These are phyloP conservation scores for Cucurbitaria berberidis DNA, from an alignment of 2,329 filamentous ascomycete genomes.

Conservation along the genomic window DNA sequence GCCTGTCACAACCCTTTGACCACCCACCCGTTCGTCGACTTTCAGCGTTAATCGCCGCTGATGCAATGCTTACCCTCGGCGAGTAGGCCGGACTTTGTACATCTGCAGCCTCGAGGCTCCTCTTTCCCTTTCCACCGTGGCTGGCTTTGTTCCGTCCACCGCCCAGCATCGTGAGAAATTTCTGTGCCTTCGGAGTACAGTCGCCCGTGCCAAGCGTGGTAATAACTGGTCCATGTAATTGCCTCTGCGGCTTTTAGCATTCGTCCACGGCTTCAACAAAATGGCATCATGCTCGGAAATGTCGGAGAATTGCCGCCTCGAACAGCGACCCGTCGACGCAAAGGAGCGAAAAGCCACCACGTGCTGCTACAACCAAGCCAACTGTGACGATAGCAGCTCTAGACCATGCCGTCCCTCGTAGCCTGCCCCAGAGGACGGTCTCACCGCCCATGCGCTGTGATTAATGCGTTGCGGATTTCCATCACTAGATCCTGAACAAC, in stretches of 20 bases:
- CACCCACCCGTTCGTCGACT: neutral
- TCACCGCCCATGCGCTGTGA: too few relatives aligned
- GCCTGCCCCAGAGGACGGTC: neutral
- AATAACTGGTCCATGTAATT: slow-evolving; percentile 12
- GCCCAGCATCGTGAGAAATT: slow-evolving; percentile 18
- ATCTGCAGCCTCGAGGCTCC: slow-evolving; percentile 10
- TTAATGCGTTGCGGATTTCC: neutral
- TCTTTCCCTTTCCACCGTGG: slow-evolving; percentile 13
- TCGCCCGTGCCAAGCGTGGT: slow-evolving; percentile 25
- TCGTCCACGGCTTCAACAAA: neutral
- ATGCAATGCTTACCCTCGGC: slow-evolving; percentile 16
- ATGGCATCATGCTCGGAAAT: neutral
- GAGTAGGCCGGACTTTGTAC: neutral
- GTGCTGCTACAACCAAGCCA: neutral
- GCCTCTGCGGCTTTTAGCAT: slow-evolving; percentile 15
- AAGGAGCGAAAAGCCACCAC: neutral
- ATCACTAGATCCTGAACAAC: too few relatives aligned
- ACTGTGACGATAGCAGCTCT: neutral
- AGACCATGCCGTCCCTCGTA: neutral
- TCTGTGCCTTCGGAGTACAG: slow-evolving; percentile 24
- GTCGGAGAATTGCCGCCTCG: neutral
- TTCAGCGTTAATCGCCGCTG: slow-evolving; percentile 14
- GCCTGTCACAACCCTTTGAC: slow-evolving; percentile 3
- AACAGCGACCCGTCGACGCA: too few relatives aligned
- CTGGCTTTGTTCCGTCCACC: slow-evolving; percentile 11